These are phyloP conservation scores for Aspergillus flavus DNA, from an alignment of 2,329 filamentous ascomycete species.

Conservation along the genomic window DNA sequence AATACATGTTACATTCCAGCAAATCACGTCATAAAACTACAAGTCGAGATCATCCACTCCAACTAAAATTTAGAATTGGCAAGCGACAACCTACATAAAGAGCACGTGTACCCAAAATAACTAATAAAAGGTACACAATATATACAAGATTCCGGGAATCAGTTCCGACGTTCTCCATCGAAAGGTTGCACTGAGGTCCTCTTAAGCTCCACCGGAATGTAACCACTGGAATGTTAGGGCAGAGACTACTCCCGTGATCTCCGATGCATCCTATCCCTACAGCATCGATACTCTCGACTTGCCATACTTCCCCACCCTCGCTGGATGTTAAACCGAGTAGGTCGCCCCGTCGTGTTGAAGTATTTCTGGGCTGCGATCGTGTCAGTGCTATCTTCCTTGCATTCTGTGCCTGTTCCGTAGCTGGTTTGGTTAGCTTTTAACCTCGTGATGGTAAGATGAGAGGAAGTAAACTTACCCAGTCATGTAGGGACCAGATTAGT, in stretches of 20 bases:
- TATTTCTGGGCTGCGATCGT: slow-evolving; percentile 45
- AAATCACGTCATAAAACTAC: background rate
- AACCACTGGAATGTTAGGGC: background rate
- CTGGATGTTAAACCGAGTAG: slow-evolving; percentile 38
- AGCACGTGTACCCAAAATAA: background rate
- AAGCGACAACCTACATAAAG: background rate
- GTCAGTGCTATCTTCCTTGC: slow-evolving; percentile 40
- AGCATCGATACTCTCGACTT: slow-evolving; percentile 39
- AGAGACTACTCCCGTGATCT: background rate
- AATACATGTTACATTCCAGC: background rate
- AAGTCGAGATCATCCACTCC: background rate
- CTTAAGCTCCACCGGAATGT: background rate
- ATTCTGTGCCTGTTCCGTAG: slow-evolving; percentile 47
- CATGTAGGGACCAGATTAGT: slow-evolving; percentile 40
- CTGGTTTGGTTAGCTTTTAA: slow-evolving; percentile 7
- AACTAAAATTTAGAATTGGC: background rate
- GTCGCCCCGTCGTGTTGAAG: slow-evolving; percentile 41
- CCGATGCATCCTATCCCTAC: background rate
- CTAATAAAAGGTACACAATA: background rate
- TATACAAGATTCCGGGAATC: background rate
- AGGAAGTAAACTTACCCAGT: slow-evolving; percentile 24
- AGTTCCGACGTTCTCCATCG: background rate
- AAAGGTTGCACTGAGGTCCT: background rate
- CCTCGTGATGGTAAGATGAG: no score
- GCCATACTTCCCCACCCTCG: slow-evolving; percentile 41